Evolutionary conservation across 2,329 filamentous ascomycete species (phyloP).

Genomic region (Apiospora phragmitis): DNA sequence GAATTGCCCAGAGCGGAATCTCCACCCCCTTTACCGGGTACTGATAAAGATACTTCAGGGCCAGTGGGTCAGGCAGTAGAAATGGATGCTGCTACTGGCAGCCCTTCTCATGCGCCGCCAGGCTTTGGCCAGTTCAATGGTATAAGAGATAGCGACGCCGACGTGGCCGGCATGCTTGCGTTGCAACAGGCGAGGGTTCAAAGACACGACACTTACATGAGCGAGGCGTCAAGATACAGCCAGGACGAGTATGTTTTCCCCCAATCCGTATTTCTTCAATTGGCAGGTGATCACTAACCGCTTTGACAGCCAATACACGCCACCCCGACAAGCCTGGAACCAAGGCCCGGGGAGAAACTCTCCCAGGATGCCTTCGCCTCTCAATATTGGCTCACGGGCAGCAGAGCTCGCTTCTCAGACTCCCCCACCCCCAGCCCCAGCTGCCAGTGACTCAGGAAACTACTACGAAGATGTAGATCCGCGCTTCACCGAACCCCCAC

Average conservation of each 20-base stretch:
- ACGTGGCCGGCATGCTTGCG: conserved; percentile 73
- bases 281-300: neutral
- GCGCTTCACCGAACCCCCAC: conserved; percentile 64
- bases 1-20: conserved; percentile 62
- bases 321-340: conserved; percentile 59
- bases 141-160: conserved; percentile 65
- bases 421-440: conserved; percentile 34
- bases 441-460: conserved; percentile 32
- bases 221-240: conserved; percentile 72
- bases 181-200: conserved; percentile 58
- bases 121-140: conserved; percentile 47
- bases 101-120: conserved; percentile 43
- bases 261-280: neutral
- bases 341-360: conserved; percentile 44
- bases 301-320: conserved; percentile 50
- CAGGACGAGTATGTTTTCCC: conserved; percentile 66
- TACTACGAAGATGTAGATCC: conserved; percentile 97
- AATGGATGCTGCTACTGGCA: conserved; percentile 72
- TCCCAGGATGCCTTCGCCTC: conserved; percentile 47
- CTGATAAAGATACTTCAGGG: conserved; percentile 34
- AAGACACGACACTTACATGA: conserved; percentile 54
- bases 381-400: conserved; percentile 35
- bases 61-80: conserved; percentile 69
- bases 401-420: conserved; percentile 39
- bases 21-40: conserved; percentile 59